Evolutionary conservation across 441 rosid genomes (phyloP), one percentile per base, ranked within the genome.

Genomic region (Adansonia madagascariensis): DNA sequence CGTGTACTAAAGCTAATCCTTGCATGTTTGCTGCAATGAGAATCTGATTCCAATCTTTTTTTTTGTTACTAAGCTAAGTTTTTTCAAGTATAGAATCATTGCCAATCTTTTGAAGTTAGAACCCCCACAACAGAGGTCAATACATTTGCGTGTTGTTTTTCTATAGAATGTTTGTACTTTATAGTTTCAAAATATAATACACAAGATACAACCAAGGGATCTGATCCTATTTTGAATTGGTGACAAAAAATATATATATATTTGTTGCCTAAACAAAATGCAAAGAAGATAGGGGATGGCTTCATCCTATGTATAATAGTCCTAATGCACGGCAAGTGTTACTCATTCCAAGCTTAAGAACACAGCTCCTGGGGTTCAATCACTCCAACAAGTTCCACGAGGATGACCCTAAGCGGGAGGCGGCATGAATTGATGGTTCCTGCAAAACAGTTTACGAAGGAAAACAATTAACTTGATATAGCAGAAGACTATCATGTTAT

Each of bases 361-460:
- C 64, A 20, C 50, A 6, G 64, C 17, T 50, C 35, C 41, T 15
- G 27, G 43, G 65, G 59, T 59, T 60, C 24, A 35, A 44, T 39
- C 41, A 9, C n/a, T 76, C 59, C 14, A 9, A 1, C 1, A 24
- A 49, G 55, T 70, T 44, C 56, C 62, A 2, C 14, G n/a, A 52
- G 68, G 69, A 68, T 60, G 66, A 52, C 10, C 74, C 47, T 50
- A 52, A 17, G 18, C 52, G 6, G 43, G 27, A 52, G 47, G 35
- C 43, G 47, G 59, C 49, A 64, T 43, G 35, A 56, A 43, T 15
- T 47, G 49, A 64, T 39, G 12, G 4, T 80, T 49, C 85, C 84
- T 80, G 79, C 79, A 49, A 74, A 78, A 50, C 68, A 71, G 18
- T 47, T 14, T 0, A 14, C 22, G 41, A 47, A 59, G 35, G 60